phyloP scores from a whole-genome alignment of 805 yeast genomes.

The Debaryomyces castellii region DNA sequence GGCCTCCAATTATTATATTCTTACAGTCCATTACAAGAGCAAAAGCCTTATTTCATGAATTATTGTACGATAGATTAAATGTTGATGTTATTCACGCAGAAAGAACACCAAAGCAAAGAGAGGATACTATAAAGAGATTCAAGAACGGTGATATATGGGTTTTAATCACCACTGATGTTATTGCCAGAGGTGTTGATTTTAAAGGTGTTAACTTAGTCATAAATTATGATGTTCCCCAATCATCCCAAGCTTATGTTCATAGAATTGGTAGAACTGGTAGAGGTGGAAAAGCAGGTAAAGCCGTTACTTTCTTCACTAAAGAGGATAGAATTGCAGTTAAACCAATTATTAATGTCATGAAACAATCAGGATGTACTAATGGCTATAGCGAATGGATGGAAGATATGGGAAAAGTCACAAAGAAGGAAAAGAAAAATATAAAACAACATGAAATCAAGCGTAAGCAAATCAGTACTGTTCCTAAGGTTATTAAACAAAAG shows the following conservation, averaged over 20 bases:
- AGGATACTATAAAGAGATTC: slow-evolving; percentile 78
- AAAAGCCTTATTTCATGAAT: slow-evolving; percentile 90
- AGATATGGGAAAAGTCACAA: slow-evolving; percentile 60
- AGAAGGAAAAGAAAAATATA: slow-evolving; percentile 59
- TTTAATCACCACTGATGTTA: slow-evolving; percentile 91
- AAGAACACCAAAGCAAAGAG: slow-evolving; percentile 85
- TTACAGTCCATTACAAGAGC: slow-evolving; percentile 92
- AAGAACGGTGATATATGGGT: slow-evolving; percentile 94
- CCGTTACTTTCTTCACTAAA: slow-evolving; percentile 90
- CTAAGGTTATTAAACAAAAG: slow-evolving; percentile 62
- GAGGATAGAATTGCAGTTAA: slow-evolving; percentile 76
- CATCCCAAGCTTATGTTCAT: slow-evolving; percentile 93
- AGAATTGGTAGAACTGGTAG: slow-evolving; percentile 99
- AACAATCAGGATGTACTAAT: slow-evolving; percentile 73
- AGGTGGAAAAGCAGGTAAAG: slow-evolving; percentile 83
- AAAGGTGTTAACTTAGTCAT: slow-evolving; percentile 93
- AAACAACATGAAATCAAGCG: slow-evolving; percentile 62
- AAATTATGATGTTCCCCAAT: slow-evolving; percentile 93
- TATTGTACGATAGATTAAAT: slow-evolving; percentile 85
- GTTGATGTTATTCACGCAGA: slow-evolving; percentile 97
- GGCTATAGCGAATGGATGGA: slow-evolving; percentile 82
- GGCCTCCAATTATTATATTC: slow-evolving; percentile 91
- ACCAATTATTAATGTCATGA: slow-evolving; percentile 91
- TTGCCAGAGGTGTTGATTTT: slow-evolving; percentile 96
- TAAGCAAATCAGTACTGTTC: slow-evolving; percentile 81